phyloP scores from a whole-genome alignment of 2,329 filamentous ascomycete genomes.

The Sporothrix dimorphospora region DNA sequence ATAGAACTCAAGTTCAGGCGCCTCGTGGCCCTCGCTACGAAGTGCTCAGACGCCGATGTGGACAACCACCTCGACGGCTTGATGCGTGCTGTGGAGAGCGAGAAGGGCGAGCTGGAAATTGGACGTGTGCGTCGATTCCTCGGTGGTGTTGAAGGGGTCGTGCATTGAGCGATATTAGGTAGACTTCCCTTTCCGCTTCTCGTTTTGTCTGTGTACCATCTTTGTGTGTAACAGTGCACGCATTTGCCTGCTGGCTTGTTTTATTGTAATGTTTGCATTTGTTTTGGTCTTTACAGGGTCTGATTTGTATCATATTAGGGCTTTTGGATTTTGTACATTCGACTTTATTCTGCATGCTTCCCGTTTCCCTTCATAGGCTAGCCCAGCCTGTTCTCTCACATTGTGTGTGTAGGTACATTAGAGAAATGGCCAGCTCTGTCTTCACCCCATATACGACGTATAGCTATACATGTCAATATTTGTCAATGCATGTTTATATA shows the following conservation, averaged over 20 bases:
- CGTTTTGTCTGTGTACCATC: background rate
- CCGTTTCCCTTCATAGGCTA: no score
- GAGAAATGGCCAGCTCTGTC: no score
- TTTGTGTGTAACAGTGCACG: background rate
- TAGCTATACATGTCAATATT: no score
- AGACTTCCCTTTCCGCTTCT: background rate
- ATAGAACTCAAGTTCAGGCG: conserved; percentile 85
- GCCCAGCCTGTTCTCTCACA: no score
- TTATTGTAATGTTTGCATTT: background rate
- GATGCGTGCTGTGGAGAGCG: conserved; percentile 86
- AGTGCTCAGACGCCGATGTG: conserved; percentile 75
- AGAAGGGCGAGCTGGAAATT: conserved; percentile 75
- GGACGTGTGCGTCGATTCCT: conserved; percentile 78
- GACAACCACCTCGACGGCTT: conserved; percentile 79
- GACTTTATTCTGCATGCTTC: no score
- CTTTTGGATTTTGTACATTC: background rate
- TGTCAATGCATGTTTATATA: no score
- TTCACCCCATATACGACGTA: no score
- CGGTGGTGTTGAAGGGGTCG: conserved; percentile 70
- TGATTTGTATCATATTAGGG: no score
- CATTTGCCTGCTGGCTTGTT: background rate
- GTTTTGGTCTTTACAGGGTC: background rate
- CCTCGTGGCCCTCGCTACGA: conserved; percentile 85
- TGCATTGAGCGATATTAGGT: conserved; percentile 30
- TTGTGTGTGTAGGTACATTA: no score